phyloP scores from a whole-genome alignment of 2,329 filamentous ascomycete genomes.

The Talaromyces sp. region DNA sequence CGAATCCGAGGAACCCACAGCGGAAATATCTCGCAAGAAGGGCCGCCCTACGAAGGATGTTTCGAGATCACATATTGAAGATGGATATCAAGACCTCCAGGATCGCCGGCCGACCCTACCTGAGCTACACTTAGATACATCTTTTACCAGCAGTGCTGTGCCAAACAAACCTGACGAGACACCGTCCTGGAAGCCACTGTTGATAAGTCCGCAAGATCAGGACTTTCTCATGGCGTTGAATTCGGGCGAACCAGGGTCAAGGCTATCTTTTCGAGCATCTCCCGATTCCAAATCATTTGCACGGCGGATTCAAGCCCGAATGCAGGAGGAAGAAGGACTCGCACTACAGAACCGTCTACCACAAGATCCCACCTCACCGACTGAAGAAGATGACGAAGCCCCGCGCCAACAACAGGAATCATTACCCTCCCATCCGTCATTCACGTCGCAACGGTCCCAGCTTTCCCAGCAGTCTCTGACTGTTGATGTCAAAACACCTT shows the following conservation, averaged over 20 bases:
- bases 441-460: conserved; percentile 26
- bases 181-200: conserved; percentile 24
- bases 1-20: conserved; percentile 66
- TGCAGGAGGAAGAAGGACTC: conserved; percentile 49
- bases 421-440: conserved; percentile 22
- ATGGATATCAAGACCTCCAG: conserved; percentile 13
- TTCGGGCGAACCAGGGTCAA: conserved; percentile 27
- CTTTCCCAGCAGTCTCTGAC: conserved; percentile 18
- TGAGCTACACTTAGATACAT: conserved; percentile 31
- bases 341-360: conserved; percentile 43
- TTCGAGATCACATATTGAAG: neutral
- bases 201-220: conserved; percentile 32
- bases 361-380: conserved; percentile 27
- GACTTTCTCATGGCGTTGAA: conserved; percentile 35
- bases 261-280: conserved; percentile 37
- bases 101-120: conserved; percentile 21
- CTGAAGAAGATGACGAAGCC: conserved; percentile 20
- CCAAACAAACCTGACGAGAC: conserved; percentile 10
- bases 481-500: conserved; percentile 22
- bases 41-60: neutral
- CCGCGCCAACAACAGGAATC: conserved; percentile 8
- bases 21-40: conserved; percentile 60
- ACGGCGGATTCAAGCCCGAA: conserved; percentile 45
- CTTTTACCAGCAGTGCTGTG: conserved; percentile 21
- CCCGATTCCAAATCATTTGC: conserved; percentile 43